A percentile compares a stretch with the other conserved stretches of the same genome.
phyloP scores from a whole-genome alignment of 305 asterid genomes.

The Solanum hybrid region DNA sequence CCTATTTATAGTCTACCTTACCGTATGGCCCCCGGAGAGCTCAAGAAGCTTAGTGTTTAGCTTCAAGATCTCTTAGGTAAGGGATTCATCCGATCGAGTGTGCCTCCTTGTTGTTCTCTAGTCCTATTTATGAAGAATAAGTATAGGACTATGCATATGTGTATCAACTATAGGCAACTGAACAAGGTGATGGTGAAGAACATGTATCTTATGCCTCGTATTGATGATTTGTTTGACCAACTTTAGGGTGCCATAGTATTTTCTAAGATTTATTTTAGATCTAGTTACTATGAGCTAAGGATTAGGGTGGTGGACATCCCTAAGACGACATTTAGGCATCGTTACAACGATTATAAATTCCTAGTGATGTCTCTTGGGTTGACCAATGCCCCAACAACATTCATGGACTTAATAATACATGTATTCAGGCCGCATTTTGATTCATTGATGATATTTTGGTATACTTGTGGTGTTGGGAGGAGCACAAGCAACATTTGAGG shows the following conservation, averaged over 20 bases:
- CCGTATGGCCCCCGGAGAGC: neutral
- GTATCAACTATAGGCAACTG: neutral
- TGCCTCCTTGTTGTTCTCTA: neutral
- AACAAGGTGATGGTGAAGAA: neutral
- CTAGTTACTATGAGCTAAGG: neutral
- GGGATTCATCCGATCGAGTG: neutral
- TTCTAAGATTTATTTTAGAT: too few relatives aligned
- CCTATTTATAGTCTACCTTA: neutral
- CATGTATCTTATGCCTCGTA: neutral
- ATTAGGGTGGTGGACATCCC: neutral
- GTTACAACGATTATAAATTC: neutral
- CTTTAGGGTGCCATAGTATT: neutral
- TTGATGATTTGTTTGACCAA: neutral
- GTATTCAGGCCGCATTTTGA: neutral
- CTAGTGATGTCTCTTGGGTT: neutral
- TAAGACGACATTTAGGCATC: neutral
- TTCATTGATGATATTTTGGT: neutral
- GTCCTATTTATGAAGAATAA: neutral
- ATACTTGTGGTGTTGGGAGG: neutral
- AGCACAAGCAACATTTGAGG: neutral
- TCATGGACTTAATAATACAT: neutral
- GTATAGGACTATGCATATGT: neutral
- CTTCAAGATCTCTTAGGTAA: neutral
- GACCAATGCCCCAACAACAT: neutral
- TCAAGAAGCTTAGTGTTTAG: neutral